These are phyloP conservation scores for Colletotrichum lindemuthianum DNA, from an alignment of 2,329 filamentous ascomycete species.

Conservation along the genomic window DNA sequence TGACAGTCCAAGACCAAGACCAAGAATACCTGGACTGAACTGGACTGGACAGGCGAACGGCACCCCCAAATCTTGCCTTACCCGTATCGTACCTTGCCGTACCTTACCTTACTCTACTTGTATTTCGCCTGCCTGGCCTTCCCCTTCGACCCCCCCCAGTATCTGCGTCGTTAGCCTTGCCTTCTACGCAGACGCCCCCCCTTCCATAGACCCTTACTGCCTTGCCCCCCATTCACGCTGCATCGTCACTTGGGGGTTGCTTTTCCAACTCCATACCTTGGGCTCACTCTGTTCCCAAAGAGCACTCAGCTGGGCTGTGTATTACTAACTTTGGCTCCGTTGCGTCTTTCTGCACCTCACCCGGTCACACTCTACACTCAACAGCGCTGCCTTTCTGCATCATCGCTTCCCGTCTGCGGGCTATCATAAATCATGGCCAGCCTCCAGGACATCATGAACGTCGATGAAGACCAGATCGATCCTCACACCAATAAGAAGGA, in stretches of 20 bases:
- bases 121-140: constrained; percentile 12
- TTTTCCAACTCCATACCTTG: constrained; percentile 45
- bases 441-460: constrained; percentile 67
- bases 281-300: constrained; percentile 45
- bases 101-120: constrained; percentile 27
- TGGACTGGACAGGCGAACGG: no score
- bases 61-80: constrained; percentile 16
- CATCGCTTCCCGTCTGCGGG: constrained; percentile 51
- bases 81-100: constrained; percentile 15
- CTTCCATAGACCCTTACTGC: constrained; percentile 26
- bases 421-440: constrained; percentile 59
- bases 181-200: constrained; percentile 37
- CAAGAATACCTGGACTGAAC: no score
- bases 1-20: constrained; percentile 38
- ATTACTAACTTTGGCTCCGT: constrained; percentile 55
- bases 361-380: constrained; percentile 9
- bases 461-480: constrained; percentile 59
- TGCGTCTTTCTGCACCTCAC: constrained; percentile 36
- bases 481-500: constrained; percentile 57
- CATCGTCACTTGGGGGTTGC: constrained; percentile 44
- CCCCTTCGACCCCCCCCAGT: constrained; percentile 29
- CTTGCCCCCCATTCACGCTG: constrained; percentile 36
- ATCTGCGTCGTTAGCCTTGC: constrained; percentile 19
- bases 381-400: constrained; percentile 29
- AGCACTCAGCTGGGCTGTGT: constrained; percentile 57